These are phyloP conservation scores for Crithidia mellificae DNA, from an alignment of 208 protist species.

Conservation along the genomic window DNA sequence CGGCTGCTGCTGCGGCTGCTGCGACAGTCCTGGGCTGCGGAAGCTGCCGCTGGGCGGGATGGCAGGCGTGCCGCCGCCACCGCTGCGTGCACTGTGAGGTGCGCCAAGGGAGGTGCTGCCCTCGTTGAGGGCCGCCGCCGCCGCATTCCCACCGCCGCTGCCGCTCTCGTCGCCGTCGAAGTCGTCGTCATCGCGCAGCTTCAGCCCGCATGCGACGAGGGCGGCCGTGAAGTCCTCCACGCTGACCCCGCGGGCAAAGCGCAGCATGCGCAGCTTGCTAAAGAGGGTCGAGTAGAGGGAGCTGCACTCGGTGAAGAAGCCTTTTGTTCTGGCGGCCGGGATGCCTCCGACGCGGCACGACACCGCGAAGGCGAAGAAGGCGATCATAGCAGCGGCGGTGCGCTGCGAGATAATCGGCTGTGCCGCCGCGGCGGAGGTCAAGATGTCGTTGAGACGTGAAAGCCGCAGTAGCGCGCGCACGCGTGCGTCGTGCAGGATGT, in stretches of 20 bases:
- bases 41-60: not conserved
- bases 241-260: constrained; percentile 52
- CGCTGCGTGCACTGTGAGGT: constrained; percentile 21
- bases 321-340: constrained; percentile 48
- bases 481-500: constrained; percentile 44
- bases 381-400: constrained; percentile 52
- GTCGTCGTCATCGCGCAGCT: constrained; percentile 49
- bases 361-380: constrained; percentile 69
- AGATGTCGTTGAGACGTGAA: constrained; percentile 53
- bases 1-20: not conserved
- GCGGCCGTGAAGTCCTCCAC: constrained; percentile 73
- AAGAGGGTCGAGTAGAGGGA: constrained; percentile 53
- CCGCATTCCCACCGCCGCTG: constrained; percentile 4
- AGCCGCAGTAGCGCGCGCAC: constrained; percentile 71
- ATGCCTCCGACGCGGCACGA: constrained; percentile 48
- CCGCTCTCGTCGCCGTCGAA: constrained; percentile 17
- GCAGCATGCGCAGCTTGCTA: constrained; percentile 41
- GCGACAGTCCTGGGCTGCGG: constrained; percentile 1
- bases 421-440: constrained; percentile 13
- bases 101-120: not conserved
- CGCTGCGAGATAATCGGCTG: constrained; percentile 36
- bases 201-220: constrained; percentile 74
- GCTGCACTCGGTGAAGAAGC: constrained; percentile 75
- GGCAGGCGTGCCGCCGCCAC: constrained; percentile 9
- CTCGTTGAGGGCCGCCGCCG: not conserved